Evolutionary conservation across 169 alveolate species (phyloP).

Genomic region (Cryptosporidium meleagridis): DNA sequence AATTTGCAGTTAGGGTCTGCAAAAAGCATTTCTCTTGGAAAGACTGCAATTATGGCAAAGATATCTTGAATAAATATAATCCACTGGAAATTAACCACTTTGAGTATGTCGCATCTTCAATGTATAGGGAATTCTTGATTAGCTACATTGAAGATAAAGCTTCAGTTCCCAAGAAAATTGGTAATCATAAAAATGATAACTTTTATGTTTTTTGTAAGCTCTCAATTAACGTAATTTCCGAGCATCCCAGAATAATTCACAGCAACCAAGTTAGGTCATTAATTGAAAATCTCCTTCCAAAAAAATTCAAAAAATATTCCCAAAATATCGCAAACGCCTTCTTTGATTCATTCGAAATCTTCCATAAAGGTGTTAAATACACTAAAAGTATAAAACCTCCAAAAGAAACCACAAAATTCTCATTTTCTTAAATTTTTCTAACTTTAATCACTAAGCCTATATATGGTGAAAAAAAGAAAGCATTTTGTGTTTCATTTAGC

Average conservation of each 20-base stretch:
- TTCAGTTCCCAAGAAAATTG: background rate
- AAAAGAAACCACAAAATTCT: constrained; percentile 9
- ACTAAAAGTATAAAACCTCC: background rate
- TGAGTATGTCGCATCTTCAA: constrained; percentile 52
- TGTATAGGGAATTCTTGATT: constrained; percentile 19
- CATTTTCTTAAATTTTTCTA: background rate
- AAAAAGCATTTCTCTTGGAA: constrained; percentile 62
- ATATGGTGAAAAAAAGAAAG: background rate
- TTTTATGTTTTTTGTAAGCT: constrained; percentile 26
- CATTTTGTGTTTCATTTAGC: background rate
- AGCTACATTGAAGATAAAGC: background rate
- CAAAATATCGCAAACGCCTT: constrained; percentile 16
- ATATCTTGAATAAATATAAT: background rate
- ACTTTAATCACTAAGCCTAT: background rate
- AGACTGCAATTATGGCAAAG: constrained; percentile 14
- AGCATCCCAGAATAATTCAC: constrained; percentile 29
- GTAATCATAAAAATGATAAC: background rate
- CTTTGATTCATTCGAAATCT: constrained; percentile 21
- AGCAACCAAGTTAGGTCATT: background rate
- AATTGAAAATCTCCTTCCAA: constrained; percentile 6
- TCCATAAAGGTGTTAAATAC: constrained; percentile 24
- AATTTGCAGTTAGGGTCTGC: constrained; percentile 61
- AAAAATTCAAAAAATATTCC: background rate
- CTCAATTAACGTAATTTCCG: constrained; percentile 27
- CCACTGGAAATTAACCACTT: constrained; percentile 31